phyloP scores from a whole-genome alignment of 2,329 filamentous ascomycete genomes.

The Exophiala oligosperma region DNA sequence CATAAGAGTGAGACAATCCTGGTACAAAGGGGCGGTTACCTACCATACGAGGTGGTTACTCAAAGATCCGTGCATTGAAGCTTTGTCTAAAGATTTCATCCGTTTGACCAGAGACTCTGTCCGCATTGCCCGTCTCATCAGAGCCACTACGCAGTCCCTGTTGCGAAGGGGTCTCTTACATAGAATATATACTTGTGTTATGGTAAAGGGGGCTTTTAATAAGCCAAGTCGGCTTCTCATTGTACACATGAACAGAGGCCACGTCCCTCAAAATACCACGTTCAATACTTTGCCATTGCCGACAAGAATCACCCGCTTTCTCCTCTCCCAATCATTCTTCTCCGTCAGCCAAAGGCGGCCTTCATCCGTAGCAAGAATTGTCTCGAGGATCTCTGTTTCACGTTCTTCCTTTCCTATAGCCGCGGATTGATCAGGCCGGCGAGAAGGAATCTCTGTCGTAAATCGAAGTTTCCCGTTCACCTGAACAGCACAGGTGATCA shows the following conservation, averaged over 20 bases:
- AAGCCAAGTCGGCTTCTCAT: background rate
- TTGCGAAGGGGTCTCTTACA: too few species aligned
- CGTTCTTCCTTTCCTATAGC: slow-evolving; percentile 37
- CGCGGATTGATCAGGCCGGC: slow-evolving; percentile 36
- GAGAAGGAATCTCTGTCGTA: slow-evolving; percentile 60
- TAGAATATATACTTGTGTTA: too few species aligned
- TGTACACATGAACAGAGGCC: background rate
- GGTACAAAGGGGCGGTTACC: too few species aligned
- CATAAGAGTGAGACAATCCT: background rate
- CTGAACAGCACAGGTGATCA: slow-evolving; percentile 65
- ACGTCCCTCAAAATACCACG: slow-evolving; percentile 57
- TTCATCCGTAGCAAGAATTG: slow-evolving; percentile 62
- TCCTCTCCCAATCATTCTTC: slow-evolving; percentile 50
- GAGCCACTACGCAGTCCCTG: too few species aligned
- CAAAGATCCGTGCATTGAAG: too few species aligned
- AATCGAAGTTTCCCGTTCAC: slow-evolving; percentile 77
- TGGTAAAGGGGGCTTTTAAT: background rate
- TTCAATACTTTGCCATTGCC: slow-evolving; percentile 70
- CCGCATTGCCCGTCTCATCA: too few species aligned
- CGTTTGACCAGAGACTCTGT: too few species aligned
- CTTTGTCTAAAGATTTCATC: too few species aligned
- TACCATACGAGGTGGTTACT: too few species aligned
- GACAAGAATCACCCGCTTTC: slow-evolving; percentile 68
- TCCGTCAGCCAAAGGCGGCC: slow-evolving; percentile 58
- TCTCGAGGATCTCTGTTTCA: slow-evolving; percentile 60